Evolutionary conservation across 495 filamentous ascomycete genomes (phyloP).

Genomic region (Sabuloglossum arenarium): DNA sequence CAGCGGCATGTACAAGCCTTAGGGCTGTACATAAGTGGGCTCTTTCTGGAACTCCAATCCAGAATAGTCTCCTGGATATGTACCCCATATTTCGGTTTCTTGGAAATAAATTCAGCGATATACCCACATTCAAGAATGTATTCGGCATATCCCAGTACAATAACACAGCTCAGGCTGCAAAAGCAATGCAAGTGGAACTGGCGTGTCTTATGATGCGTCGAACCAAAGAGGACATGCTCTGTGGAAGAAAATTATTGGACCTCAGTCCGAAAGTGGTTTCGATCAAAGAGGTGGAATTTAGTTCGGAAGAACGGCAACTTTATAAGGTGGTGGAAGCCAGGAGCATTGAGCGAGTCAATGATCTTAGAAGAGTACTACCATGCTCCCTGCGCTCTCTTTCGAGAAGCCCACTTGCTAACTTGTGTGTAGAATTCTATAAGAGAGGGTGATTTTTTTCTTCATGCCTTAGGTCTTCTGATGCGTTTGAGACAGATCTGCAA

Average conservation of each 20-base stretch:
- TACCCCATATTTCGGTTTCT: slow-evolving; percentile 43
- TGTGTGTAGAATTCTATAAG: slow-evolving; percentile 1
- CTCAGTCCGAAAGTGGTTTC: slow-evolving; percentile 9
- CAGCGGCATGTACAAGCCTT: slow-evolving; percentile 31
- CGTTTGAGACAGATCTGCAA: slow-evolving; percentile 13
- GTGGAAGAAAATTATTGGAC: slow-evolving; percentile 10
- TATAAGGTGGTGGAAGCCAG: not conserved
- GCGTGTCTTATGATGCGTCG: slow-evolving; percentile 11
- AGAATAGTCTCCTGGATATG: slow-evolving; percentile 29
- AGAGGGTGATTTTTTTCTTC: slow-evolving; percentile 1
- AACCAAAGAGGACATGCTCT: slow-evolving; percentile 11
- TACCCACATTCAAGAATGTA: slow-evolving; percentile 21
- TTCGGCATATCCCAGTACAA: not conserved
- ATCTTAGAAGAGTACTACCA: not conserved
- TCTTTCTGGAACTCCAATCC: slow-evolving; percentile 39
- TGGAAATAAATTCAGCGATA: slow-evolving; percentile 18
- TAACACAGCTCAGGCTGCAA: not conserved
- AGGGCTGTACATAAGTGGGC: slow-evolving; percentile 32
- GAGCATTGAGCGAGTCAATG: slow-evolving; percentile 7
- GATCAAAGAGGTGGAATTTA: slow-evolving; percentile 4
- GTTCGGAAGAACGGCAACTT: not conserved
- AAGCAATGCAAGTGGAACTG: slow-evolving; percentile 8
- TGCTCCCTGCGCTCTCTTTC: not conserved
- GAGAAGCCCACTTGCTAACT: not conserved
- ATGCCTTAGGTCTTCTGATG: slow-evolving; percentile 9